Base-by-base conservation (phyloP, 495 filamentous ascomycete genomes). In the Elasticomyces elasticus region DNA sequence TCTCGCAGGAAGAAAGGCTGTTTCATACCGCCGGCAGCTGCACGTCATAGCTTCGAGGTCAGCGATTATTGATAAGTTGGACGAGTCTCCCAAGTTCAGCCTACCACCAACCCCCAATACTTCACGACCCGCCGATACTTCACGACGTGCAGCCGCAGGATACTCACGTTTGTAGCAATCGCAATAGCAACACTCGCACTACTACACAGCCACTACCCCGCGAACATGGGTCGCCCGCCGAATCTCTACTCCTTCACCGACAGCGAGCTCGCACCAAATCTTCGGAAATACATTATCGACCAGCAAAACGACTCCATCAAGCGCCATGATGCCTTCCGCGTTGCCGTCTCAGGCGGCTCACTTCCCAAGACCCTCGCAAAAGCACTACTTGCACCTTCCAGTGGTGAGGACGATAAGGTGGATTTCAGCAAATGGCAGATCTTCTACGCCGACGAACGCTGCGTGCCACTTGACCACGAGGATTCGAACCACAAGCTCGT, bases 401-500 rank as follows among this genome's bases (percentile, higher is more conserved):
- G 77, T 54, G 79, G 76, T 31, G 67, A 72, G 11, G 81, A 83
- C 24, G 82, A 87, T 55, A 74, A 71, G 7, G 69, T 89, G 51
- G 73, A 82, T 59, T 96, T 91, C 75, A 73, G 75, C 64, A 89
- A 86, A 65, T 98, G 92, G 92, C 85, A 97, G 61, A 85, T 98
- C 66, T 98, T 96, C 78, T 97, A 95, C 71, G 91, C 91, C 58
- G 92, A 98, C 62, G 92, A 98, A 77, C 87, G 92, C 60, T 84
- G 84, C 25, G 94, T 98, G 26, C 87, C 94, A 10, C 83, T 96
- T 61, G 81, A 90, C 66, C 82, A 97, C 70, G 74, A 76, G 42
- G 94, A 98, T 72, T 95, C 89, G 73, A 98, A 97, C 73, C 95
- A 96, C 71, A 79, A 71, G 40, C 79, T 95, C 7, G 67, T 98